Conservation (phyloP, 2,329 filamentous ascomycete species). For the Mollisia scopiformis region DNA sequence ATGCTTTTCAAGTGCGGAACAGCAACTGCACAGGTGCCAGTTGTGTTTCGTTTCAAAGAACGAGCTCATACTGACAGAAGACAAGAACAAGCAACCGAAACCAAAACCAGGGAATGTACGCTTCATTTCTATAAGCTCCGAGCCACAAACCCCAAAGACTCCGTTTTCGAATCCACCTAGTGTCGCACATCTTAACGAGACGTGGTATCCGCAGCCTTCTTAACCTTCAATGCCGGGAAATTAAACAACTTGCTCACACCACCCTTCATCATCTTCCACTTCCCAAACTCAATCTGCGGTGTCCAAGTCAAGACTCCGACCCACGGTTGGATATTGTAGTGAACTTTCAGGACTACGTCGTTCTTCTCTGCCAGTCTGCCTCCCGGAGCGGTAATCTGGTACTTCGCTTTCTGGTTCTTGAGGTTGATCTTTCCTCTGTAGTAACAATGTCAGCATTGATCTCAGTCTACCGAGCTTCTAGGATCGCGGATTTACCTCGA, state of each 20-base stretch:
- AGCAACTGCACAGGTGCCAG: too few species aligned
- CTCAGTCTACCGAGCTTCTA: neutral
- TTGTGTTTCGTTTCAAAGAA: too few species aligned
- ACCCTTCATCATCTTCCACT: slow-evolving; percentile 67
- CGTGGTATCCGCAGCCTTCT: slow-evolving; percentile 17
- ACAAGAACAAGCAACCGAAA: too few species aligned
- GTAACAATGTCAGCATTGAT: neutral
- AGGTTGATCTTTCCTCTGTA: slow-evolving; percentile 73
- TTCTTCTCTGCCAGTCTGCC: slow-evolving; percentile 74
- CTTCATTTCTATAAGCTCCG: neutral
- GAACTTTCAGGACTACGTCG: slow-evolving; percentile 77
- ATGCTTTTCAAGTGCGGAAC: too few species aligned
- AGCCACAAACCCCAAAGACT: neutral
- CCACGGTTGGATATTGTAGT: slow-evolving; percentile 99
- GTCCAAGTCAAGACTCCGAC: slow-evolving; percentile 89
- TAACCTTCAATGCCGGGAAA: slow-evolving; percentile 65
- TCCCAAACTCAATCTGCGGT: slow-evolving; percentile 51
- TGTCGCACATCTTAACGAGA: neutral
- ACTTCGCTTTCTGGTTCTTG: slow-evolving; percentile 88
- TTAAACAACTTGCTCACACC: slow-evolving; percentile 67
- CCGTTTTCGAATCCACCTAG: neutral
- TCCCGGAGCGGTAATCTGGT: slow-evolving; percentile 90
- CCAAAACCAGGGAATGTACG: too few species aligned
- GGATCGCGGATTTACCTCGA: slow-evolving; percentile 27
- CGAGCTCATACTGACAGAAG: too few species aligned